A percentile compares a stretch with the other conserved stretches of the same genome.
These are phyloP conservation scores for Hsuehochloa calcarea DNA, from an alignment of 176 grass and related monocot genomes.

Conservation along the genomic window DNA sequence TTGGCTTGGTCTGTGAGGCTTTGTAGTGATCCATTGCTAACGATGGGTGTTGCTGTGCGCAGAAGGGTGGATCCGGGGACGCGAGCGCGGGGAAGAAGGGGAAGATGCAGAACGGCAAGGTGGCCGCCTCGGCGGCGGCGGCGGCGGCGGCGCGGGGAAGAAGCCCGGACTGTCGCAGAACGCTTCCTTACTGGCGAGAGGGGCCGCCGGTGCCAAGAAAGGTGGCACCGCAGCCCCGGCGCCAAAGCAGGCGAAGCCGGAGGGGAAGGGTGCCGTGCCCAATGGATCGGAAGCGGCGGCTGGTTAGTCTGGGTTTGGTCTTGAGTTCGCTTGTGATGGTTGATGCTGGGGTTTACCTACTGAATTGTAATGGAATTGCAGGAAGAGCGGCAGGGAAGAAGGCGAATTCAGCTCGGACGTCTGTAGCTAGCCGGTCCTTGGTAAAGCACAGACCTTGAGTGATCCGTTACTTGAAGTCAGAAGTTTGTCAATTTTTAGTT, in stretches of 20 bases:
- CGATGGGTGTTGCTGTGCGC: not conserved
- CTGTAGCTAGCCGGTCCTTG: constrained; percentile 38
- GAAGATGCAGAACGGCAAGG: constrained; percentile 44
- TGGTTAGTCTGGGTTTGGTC: constrained; percentile 13
- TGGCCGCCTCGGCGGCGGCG: not conserved
- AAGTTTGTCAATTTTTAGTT: constrained; percentile 27
- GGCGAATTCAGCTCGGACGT: constrained; percentile 21
- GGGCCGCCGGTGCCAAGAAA: constrained; percentile 32
- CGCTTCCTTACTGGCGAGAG: constrained; percentile 57
- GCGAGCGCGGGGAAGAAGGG: constrained; percentile 31
- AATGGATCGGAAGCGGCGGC: constrained; percentile 41
- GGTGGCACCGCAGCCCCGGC: not conserved
- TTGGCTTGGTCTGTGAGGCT: not conserved
- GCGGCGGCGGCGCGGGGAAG: constrained; percentile 32
- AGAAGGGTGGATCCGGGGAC: constrained; percentile 61
- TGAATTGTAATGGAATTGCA: constrained; percentile 34
- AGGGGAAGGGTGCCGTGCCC: constrained; percentile 30
- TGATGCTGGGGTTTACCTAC: constrained; percentile 17
- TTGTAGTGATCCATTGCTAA: not conserved
- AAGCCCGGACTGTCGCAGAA: constrained; percentile 62
- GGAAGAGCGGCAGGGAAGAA: constrained; percentile 42
- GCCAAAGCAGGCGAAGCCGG: constrained; percentile 48
- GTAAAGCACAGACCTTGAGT: constrained; percentile 33
- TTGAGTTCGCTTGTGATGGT: not conserved
- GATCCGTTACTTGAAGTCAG: constrained; percentile 5